These are phyloP conservation scores for Pleurotus platypus DNA, from an alignment of 768 basidiomycete genomes.

Conservation along the genomic window DNA sequence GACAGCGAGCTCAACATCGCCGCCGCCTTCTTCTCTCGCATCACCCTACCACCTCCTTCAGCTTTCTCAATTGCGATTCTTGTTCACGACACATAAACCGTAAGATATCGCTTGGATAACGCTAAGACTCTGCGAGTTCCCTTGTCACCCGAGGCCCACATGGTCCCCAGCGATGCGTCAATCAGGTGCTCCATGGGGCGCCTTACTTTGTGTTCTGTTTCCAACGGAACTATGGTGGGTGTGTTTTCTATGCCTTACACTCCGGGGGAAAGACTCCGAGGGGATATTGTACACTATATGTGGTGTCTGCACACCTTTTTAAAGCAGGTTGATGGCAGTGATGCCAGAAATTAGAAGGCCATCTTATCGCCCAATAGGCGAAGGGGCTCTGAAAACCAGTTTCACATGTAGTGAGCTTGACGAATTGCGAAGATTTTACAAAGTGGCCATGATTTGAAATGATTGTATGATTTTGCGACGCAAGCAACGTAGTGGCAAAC, in stretches of 20 bases:
- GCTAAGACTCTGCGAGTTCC: neutral
- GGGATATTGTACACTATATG: neutral
- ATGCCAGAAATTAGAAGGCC: neutral
- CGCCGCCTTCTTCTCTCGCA: neutral
- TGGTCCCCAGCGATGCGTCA: neutral
- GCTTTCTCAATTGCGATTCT: neutral
- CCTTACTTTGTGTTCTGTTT: neutral
- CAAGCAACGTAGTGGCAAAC: too few species aligned
- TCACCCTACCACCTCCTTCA: neutral
- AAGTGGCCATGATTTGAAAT: too few species aligned
- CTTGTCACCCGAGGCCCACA: neutral
- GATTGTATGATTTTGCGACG: too few species aligned
- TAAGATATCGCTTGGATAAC: neutral
- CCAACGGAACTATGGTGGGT: neutral
- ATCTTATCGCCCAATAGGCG: conserved; percentile 1
- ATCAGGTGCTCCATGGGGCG: conserved; percentile 1
- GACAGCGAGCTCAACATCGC: neutral
- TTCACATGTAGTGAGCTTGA: neutral
- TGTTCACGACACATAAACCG: neutral
- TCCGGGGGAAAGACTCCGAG: neutral
- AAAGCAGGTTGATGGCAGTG: neutral
- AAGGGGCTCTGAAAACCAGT: neutral
- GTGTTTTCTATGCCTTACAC: neutral
- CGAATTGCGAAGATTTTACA: too few species aligned
- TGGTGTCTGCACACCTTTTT: neutral